These are phyloP conservation scores for Alternaria viburni DNA, from an alignment of 2,329 filamentous ascomycete species.

Conservation along the genomic window DNA sequence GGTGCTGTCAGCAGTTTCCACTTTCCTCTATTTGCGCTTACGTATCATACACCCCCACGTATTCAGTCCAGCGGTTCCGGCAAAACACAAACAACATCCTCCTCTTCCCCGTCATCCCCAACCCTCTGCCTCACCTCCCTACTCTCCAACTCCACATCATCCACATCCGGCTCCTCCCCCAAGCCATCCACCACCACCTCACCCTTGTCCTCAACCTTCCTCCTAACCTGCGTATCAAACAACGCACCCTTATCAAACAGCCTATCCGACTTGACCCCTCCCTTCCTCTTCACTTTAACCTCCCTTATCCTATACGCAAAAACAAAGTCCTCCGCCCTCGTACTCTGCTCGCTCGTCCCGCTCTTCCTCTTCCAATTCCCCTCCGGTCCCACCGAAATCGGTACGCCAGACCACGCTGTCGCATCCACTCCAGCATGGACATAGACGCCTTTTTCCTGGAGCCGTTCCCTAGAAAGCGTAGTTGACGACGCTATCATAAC, in stretches of 20 bases:
- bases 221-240: not conserved
- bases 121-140: not conserved
- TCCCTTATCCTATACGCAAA: slow-evolving; percentile 17
- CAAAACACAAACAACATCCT: not conserved
- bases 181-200: not conserved
- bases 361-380: slow-evolving; percentile 4
- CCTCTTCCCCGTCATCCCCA: not conserved
- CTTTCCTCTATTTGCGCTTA: not conserved
- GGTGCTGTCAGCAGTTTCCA: not conserved
- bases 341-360: not conserved
- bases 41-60: not conserved
- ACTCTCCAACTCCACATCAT: not conserved
- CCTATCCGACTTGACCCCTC: slow-evolving; percentile 1
- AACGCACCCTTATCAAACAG: not conserved
- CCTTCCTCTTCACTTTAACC: slow-evolving; percentile 10
- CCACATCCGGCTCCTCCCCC: not conserved
- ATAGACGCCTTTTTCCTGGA: not conserved
- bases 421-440: slow-evolving; percentile 10
- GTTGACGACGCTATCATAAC: slow-evolving; percentile 9
- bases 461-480: not conserved
- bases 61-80: not conserved
- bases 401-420: slow-evolving; percentile 7
- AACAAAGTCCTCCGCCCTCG: slow-evolving; percentile 5
- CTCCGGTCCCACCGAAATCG: slow-evolving; percentile 11
- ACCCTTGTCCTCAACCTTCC: not conserved